Conservation (phyloP, 257 asterid species). For the Voacanga thouarsii region DNA sequence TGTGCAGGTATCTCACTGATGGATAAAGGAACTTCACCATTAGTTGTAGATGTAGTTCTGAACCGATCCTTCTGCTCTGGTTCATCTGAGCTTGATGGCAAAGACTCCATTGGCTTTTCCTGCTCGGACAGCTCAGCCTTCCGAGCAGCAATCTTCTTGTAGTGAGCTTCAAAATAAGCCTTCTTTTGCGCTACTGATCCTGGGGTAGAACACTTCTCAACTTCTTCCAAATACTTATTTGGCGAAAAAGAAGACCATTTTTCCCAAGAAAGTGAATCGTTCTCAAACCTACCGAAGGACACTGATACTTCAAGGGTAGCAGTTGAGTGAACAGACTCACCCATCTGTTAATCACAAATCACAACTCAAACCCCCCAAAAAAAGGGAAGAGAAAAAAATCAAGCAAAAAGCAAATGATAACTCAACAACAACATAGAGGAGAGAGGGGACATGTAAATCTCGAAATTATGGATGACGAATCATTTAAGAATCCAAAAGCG, state of each 20-base stretch:
- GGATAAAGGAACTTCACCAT: conserved; percentile 3
- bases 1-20: conserved; percentile 30
- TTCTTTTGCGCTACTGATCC: conserved; percentile 94
- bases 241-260: conserved; percentile 93
- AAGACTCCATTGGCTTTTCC: conserved; percentile 38
- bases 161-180: conserved; percentile 95
- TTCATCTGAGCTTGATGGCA: conserved; percentile 21
- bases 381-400: not conserved
- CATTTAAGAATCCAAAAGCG: conserved; percentile 12
- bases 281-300: conserved; percentile 87
- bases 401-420: conserved; percentile 22
- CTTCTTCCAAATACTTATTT: conserved; percentile 92
- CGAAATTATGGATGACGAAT: conserved; percentile 14
- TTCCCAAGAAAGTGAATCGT: conserved; percentile 89
- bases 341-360: conserved; percentile 66
- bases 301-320: conserved; percentile 73
- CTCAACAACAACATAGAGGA: conserved; percentile 16
- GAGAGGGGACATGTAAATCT: conserved; percentile 1
- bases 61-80: conserved; percentile 24
- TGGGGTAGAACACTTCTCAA: conserved; percentile 75
- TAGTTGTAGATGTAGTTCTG: conserved; percentile 21
- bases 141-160: conserved; percentile 79
- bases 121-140: conserved; percentile 69
- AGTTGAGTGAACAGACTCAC: conserved; percentile 46
- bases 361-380: not conserved